Conservation (phyloP, 1,139 yeast genomes). For the Blastobotrys ciferrii region DNA sequence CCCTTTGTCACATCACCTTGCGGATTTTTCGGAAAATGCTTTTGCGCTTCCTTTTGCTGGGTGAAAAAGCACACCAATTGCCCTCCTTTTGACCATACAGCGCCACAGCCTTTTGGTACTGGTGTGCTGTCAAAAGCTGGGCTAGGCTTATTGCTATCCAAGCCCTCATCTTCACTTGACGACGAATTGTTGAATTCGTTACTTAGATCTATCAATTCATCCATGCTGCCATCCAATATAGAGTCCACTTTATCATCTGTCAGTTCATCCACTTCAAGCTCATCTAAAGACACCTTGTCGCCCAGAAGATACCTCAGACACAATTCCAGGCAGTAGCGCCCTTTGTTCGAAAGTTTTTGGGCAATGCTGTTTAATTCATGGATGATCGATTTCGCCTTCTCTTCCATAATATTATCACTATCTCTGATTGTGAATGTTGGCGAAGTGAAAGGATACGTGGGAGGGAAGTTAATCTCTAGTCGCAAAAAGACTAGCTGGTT, state of each 20-base stretch:
- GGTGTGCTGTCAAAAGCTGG: slow-evolving; percentile 73
- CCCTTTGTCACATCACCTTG: not conserved
- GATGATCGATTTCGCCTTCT: slow-evolving; percentile 50
- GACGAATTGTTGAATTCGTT: slow-evolving; percentile 21
- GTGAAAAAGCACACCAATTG: slow-evolving; percentile 78
- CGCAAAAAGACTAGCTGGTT: slow-evolving; percentile 69
- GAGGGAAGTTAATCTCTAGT: slow-evolving; percentile 65
- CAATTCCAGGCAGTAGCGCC: slow-evolving; percentile 71
- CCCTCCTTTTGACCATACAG: slow-evolving; percentile 79
- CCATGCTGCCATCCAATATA: slow-evolving; percentile 22
- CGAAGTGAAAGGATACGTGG: slow-evolving; percentile 61
- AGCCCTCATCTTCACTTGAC: slow-evolving; percentile 28
- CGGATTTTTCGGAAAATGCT: slow-evolving; percentile 2
- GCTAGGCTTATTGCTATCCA: slow-evolving; percentile 14
- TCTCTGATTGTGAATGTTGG: slow-evolving; percentile 74
- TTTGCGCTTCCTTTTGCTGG: slow-evolving; percentile 38
- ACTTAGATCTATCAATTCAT: slow-evolving; percentile 15
- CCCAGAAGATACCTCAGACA: slow-evolving; percentile 79
- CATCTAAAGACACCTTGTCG: slow-evolving; percentile 51
- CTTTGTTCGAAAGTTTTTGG: slow-evolving; percentile 52
- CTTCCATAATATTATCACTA: slow-evolving; percentile 59
- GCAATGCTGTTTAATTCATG: slow-evolving; percentile 56
- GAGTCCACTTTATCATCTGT: slow-evolving; percentile 14
- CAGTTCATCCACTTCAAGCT: slow-evolving; percentile 21
- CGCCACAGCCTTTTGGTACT: slow-evolving; percentile 91